phyloP scores from a whole-genome alignment of 306 rosid species.

The Prunus dulcis region DNA sequence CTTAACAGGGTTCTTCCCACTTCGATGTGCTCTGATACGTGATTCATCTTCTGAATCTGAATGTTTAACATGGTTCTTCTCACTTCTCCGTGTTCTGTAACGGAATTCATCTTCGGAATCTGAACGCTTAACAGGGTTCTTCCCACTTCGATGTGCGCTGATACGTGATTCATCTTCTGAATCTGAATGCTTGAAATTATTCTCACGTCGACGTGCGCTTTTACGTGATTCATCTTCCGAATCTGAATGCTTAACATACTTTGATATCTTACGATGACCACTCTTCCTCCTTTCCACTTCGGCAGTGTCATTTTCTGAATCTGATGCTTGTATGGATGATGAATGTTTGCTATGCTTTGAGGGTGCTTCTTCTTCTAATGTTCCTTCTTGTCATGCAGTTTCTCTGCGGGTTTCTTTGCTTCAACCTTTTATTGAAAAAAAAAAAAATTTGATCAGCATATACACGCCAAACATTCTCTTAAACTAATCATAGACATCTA shows the following conservation, averaged over 20 bases:
- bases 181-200: background rate
- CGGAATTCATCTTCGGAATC: too few relatives aligned
- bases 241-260: constrained; percentile 28
- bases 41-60: background rate
- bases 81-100: background rate
- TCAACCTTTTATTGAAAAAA: constrained; percentile 37
- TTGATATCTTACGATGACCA: constrained; percentile 21
- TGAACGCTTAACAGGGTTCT: background rate
- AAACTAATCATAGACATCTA: background rate
- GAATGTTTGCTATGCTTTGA: constrained; percentile 43
- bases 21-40: background rate
- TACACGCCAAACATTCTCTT: background rate
- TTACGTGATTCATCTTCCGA: constrained; percentile 19
- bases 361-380: constrained; percentile 54
- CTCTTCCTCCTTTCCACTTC: constrained; percentile 44
- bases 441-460: constrained; percentile 1
- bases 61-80: background rate
- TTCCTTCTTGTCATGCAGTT: constrained; percentile 46
- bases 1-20: background rate
- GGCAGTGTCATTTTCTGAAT: constrained; percentile 48
- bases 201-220: background rate
- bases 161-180: background rate
- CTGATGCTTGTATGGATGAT: constrained; percentile 30
- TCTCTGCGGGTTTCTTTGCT: constrained; percentile 42
- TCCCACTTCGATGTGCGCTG: background rate